A percentile compares a stretch with the other conserved stretches of the same genome.
Evolutionary conservation across 139 green algal genomes (phyloP).

Genomic region (Asterochloris sp.): DNA sequence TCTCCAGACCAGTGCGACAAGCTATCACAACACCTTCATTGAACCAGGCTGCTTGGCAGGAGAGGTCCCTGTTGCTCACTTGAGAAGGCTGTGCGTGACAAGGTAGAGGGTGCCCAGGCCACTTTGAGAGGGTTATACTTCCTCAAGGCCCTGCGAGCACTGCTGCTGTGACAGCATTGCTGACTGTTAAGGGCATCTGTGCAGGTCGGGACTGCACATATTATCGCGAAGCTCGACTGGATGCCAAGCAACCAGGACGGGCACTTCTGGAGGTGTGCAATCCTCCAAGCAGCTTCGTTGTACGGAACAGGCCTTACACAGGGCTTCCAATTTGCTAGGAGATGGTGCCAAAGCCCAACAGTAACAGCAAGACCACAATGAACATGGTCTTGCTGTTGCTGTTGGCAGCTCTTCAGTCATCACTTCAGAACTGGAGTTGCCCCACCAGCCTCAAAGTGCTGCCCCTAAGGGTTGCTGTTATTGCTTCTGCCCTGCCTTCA

Average conservation of each 20-base stretch:
- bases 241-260: background rate
- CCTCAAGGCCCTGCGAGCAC: no score
- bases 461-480: background rate
- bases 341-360: background rate
- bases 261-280: background rate
- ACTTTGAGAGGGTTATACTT: no score
- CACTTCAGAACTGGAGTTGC: background rate
- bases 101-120: no score
- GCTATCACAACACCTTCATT: no score
- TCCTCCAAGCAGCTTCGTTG: background rate
- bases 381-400: background rate
- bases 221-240: conserved; percentile 43
- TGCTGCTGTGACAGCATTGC: background rate
- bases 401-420: no score
- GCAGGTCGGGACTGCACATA: conserved; percentile 82
- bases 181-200: background rate
- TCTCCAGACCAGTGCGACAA: background rate
- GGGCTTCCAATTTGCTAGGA: background rate
- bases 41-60: no score
- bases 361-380: background rate
- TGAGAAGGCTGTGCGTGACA: no score
- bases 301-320: background rate
- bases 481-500: background rate
- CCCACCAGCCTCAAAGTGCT: no score
- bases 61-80: no score